Percentiles rank a stretch among this genome's conserved stretches.
Conservation (phyloP, 139 green algal genomes). For the Chlamydomonas sp. region DNA sequence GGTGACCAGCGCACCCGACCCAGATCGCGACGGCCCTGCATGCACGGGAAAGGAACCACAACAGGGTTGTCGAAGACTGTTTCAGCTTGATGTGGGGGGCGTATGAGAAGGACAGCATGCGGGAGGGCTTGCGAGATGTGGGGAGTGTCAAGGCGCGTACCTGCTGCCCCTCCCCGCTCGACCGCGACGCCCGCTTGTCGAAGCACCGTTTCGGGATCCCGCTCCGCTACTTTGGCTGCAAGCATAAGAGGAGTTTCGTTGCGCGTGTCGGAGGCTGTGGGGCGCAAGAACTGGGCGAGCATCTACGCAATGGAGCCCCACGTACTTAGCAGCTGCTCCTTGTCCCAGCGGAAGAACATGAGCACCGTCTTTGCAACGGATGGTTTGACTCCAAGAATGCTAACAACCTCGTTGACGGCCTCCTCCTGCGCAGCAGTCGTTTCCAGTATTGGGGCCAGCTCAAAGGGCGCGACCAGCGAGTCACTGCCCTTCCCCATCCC, state of each 20-base stretch:
- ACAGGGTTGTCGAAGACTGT: neutral
- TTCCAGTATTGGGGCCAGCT: neutral
- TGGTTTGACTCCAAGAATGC: slow-evolving; percentile 70
- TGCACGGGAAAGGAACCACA: neutral
- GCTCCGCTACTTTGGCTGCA: slow-evolving; percentile 32
- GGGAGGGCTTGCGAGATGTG: neutral
- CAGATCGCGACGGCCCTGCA: neutral
- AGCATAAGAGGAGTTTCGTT: neutral
- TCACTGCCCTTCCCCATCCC: neutral
- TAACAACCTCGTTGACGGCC: slow-evolving; percentile 63
- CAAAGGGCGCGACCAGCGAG: neutral
- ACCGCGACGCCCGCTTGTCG: slow-evolving; percentile 28
- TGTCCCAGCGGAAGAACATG: slow-evolving; percentile 80
- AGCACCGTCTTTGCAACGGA: slow-evolving; percentile 73
- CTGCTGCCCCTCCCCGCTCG: neutral
- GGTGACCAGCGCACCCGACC: neutral
- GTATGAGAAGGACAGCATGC: neutral
- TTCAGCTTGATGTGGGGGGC: neutral
- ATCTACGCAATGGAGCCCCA: neutral
- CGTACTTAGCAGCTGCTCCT: slow-evolving; percentile 67
- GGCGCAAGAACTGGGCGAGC: neutral
- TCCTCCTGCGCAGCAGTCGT: slow-evolving; percentile 55
- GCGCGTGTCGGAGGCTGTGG: neutral
- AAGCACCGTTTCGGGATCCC: slow-evolving; percentile 13
- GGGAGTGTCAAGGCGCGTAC: neutral